Base-by-base conservation (phyloP, 148 eudicot genomes). In the Arctostaphylos glauca region DNA sequence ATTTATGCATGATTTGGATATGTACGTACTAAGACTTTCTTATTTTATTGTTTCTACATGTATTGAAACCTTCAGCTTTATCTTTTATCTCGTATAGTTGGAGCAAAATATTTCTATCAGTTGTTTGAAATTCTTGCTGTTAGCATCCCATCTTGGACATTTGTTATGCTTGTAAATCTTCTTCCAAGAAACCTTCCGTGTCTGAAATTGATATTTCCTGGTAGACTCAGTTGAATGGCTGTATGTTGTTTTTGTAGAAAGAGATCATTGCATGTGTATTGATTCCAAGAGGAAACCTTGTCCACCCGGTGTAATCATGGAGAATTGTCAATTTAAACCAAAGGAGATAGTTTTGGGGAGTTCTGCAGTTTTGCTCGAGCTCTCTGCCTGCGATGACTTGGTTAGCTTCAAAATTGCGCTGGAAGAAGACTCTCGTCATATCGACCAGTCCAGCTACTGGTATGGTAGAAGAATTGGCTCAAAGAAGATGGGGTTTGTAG, bases 401-500 rank as follows among this genome's bases (percentile, higher is more conserved):
- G 41, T 58, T 15, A 73, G 91, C 46, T 94, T 97, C 80, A 90
- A 78, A 78, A 80, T 54, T 23, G 88, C 90, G 5, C 82, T 93
- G 46, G 96, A 94, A 86, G 88, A 89, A 80, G 91, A 86, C 62
- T 92, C 93, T 79, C 80, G 38, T 73, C 87, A 90, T 84, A 44
- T 93, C 13, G 89, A 92, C 84, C 90, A 84, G 82, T 80, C 81
- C 3, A 86, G 95, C 9, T 79, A 76, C 18, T 97, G 99, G 99
- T 97, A 93, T 79, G 94, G 94, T 41, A 85, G 95, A 84, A 90
- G 84, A 86, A 71, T 90, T 38, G 96, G 98, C 82, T 94, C 91
- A 9, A 97, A 91, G 85, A 91, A 92, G 92, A 87, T 97, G 92
- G 92, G 92, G 12, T 90, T 89, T 46, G 97, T 91, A 71, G 95